phyloP scores from a whole-genome alignment of 2,329 filamentous ascomycete species.

The Pestalotiopsis fici region DNA sequence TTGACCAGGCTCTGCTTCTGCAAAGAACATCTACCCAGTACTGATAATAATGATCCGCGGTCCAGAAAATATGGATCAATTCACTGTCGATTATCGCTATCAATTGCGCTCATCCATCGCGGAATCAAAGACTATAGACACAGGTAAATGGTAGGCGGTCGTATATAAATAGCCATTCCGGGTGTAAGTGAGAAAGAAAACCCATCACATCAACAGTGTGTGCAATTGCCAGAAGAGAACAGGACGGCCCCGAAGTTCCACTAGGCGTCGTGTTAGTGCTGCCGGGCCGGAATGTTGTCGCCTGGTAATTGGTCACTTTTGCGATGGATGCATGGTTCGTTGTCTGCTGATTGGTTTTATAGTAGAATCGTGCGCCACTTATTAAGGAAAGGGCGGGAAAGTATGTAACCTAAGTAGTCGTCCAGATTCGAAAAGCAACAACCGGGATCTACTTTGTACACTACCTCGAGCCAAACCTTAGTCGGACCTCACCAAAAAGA shows the following conservation, averaged over 20 bases:
- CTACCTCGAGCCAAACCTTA: neutral
- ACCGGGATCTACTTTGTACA: neutral
- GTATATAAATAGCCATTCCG: neutral
- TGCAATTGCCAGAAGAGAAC: neutral
- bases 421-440: neutral
- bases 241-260: neutral
- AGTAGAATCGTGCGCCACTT: neutral
- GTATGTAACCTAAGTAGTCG: too few relatives aligned
- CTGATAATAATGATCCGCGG: too few relatives aligned
- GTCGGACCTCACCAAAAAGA: neutral
- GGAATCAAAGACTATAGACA: neutral
- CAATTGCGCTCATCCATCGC: neutral
- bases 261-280: neutral
- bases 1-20: too few relatives aligned
- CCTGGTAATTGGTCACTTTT: neutral
- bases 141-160: neutral
- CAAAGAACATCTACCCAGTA: too few relatives aligned
- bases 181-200: neutral
- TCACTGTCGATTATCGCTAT: neutral
- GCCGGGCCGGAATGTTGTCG: constrained; percentile 5
- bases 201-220: neutral
- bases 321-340: neutral
- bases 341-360: constrained; percentile 2
- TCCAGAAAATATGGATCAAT: too few relatives aligned
- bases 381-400: neutral